A percentile compares a stretch with the other conserved stretches of the same genome.
These are phyloP conservation scores for Mycena chlorophos DNA, from an alignment of 768 basidiomycete species.

Conservation along the genomic window DNA sequence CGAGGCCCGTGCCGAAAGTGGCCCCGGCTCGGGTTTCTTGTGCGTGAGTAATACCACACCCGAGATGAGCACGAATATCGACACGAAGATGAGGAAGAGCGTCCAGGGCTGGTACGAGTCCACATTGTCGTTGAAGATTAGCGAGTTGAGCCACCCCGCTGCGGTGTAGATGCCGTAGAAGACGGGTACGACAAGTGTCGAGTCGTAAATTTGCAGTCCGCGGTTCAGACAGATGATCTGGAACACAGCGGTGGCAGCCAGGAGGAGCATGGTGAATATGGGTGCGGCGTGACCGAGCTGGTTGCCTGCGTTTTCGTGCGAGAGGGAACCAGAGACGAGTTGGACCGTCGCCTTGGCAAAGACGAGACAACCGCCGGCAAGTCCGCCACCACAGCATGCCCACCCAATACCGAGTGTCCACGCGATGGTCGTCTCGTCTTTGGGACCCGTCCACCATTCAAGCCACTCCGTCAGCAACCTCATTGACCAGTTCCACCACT, in stretches of 20 bases:
- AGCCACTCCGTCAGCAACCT: constrained; percentile 58
- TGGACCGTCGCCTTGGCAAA: constrained; percentile 81
- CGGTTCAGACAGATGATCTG: constrained; percentile 93
- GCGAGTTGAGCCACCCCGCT: constrained; percentile 59
- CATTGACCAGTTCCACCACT: constrained; percentile 49
- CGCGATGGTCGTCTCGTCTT: constrained; percentile 81
- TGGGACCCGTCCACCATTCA: constrained; percentile 74
- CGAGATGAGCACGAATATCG: constrained; percentile 81
- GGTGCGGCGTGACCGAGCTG: constrained; percentile 82
- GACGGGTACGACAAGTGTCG: constrained; percentile 88
- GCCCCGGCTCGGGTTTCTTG: constrained; percentile 75
- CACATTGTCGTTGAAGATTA: constrained; percentile 83
- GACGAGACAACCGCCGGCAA: constrained; percentile 87
- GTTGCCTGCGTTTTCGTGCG: constrained; percentile 80
- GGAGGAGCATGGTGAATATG: constrained; percentile 71
- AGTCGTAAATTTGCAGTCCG: constrained; percentile 87
- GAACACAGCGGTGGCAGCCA: constrained; percentile 73
- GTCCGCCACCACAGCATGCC: constrained; percentile 89
- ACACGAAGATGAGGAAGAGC: constrained; percentile 83
- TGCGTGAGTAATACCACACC: constrained; percentile 93
- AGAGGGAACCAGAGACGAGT: constrained; percentile 71
- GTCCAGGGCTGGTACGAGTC: constrained; percentile 87
- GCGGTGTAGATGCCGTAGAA: constrained; percentile 94
- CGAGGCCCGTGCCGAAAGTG: constrained; percentile 34
- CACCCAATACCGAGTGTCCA: constrained; percentile 94